phyloP scores from a whole-genome alignment of 2,329 filamentous ascomycete genomes.

The Cercospora nicotianae region DNA sequence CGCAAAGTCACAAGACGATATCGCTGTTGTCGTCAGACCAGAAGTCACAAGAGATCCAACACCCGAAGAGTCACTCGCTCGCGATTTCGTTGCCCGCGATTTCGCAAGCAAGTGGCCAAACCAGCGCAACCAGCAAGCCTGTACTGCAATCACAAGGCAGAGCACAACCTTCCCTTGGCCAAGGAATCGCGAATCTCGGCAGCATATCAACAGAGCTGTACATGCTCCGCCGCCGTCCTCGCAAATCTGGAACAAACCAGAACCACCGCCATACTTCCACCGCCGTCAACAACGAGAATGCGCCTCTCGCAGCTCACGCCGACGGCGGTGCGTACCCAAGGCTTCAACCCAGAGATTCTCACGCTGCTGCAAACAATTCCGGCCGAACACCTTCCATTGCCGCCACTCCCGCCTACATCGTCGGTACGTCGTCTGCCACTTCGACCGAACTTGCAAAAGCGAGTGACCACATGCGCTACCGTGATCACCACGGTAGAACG shows the following conservation, averaged over 20 bases:
- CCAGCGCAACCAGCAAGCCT: not conserved
- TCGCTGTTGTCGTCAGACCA: not conserved
- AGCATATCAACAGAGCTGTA: constrained; percentile 17
- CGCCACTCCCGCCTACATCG: constrained; percentile 1
- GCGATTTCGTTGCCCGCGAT: not conserved
- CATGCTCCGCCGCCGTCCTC: constrained; percentile 14
- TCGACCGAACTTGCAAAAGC: not conserved
- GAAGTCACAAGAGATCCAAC: not conserved
- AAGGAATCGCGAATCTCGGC: constrained; percentile 28
- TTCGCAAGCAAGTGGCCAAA: not conserved
- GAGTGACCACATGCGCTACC: constrained; percentile 25
- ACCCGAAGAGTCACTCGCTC: no score
- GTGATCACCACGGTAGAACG: constrained; percentile 32
- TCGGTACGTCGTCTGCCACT: constrained; percentile 1
- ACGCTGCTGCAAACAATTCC: constrained; percentile 5
- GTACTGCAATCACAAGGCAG: not conserved
- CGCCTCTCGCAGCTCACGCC: constrained; percentile 22
- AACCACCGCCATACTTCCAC: constrained; percentile 11
- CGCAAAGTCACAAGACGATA: not conserved
- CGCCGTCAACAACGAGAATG: constrained; percentile 10
- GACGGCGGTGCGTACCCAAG: constrained; percentile 34
- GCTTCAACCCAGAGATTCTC: constrained; percentile 20
- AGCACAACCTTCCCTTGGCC: constrained; percentile 20
- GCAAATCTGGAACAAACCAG: constrained; percentile 6
- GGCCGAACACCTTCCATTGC: not conserved